Conservation (phyloP, 2,329 filamentous ascomycete genomes). For the Aspergillus fructus region DNA sequence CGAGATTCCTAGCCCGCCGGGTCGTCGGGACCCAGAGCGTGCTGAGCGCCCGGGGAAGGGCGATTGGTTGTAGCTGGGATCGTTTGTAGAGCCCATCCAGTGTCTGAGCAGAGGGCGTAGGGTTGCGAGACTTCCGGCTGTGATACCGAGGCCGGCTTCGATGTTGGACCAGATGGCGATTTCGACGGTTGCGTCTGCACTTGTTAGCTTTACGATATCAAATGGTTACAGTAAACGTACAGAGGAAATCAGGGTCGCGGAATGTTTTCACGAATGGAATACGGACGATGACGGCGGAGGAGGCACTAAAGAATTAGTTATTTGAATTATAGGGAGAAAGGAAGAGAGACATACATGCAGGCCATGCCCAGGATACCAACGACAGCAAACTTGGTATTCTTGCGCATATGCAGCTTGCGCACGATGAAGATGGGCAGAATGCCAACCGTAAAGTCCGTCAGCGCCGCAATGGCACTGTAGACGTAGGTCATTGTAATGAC, state of each 20-base stretch:
- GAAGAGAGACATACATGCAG: slow-evolving; percentile 41
- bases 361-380: slow-evolving; percentile 57
- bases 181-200: slow-evolving; percentile 39
- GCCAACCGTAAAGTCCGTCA: slow-evolving; percentile 53
- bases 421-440: slow-evolving; percentile 6
- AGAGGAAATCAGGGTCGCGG: slow-evolving; percentile 33
- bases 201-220: neutral
- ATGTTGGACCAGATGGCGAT: slow-evolving; percentile 37
- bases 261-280: slow-evolving; percentile 44
- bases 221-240: slow-evolving; percentile 5
- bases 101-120: slow-evolving; percentile 44
- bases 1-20: neutral
- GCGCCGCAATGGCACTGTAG: slow-evolving; percentile 32
- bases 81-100: slow-evolving; percentile 4
- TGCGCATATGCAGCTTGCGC: slow-evolving; percentile 4
- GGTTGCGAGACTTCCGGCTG: slow-evolving; percentile 47
- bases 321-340: neutral
- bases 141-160: slow-evolving; percentile 35
- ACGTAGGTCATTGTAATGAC: slow-evolving; percentile 36
- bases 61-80: neutral
- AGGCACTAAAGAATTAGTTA: neutral
- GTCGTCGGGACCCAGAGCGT: neutral
- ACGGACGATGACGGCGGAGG: slow-evolving; percentile 40
- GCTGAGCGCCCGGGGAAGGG: neutral
- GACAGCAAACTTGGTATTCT: slow-evolving; percentile 25